These are phyloP conservation scores for Kwoniella dendrophila DNA, from an alignment of 768 basidiomycete genomes.

Conservation along the genomic window DNA sequence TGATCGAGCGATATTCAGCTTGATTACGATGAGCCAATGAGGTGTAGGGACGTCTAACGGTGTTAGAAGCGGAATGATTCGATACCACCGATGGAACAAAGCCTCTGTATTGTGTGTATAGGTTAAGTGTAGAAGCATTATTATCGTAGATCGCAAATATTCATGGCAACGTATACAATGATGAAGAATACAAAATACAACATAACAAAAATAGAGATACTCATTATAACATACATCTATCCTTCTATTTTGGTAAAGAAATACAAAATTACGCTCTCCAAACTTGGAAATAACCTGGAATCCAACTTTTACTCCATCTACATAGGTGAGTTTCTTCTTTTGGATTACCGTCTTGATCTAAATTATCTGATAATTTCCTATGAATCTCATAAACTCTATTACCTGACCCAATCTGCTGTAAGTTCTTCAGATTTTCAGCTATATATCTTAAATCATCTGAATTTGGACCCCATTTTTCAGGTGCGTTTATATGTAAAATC, in stretches of 20 bases:
- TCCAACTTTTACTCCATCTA: conserved; percentile 38
- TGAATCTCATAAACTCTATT: conserved; percentile 47
- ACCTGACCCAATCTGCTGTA: conserved; percentile 41
- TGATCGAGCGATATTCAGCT: background rate
- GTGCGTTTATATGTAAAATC: conserved; percentile 41
- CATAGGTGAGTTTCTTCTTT: conserved; percentile 28
- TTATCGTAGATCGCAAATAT: no score
- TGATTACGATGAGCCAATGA: no score
- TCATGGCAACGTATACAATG: no score
- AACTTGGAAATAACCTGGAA: conserved; percentile 46
- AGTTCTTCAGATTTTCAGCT: conserved; percentile 17
- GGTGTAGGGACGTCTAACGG: no score
- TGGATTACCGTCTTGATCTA: background rate
- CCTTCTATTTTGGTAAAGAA: background rate
- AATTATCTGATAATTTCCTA: conserved; percentile 14
- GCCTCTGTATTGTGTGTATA: no score
- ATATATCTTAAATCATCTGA: conserved; percentile 32
- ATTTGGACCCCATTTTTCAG: conserved; percentile 34
- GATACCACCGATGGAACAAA: no score
- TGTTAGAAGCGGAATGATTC: no score
- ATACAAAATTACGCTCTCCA: conserved; percentile 28
- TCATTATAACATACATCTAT: background rate
- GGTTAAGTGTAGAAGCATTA: no score
- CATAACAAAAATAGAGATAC: background rate
- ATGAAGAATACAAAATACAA: no score